phyloP scores from a whole-genome alignment of 1,284 basidiomycete genomes.

The Trametes polyzona region DNA sequence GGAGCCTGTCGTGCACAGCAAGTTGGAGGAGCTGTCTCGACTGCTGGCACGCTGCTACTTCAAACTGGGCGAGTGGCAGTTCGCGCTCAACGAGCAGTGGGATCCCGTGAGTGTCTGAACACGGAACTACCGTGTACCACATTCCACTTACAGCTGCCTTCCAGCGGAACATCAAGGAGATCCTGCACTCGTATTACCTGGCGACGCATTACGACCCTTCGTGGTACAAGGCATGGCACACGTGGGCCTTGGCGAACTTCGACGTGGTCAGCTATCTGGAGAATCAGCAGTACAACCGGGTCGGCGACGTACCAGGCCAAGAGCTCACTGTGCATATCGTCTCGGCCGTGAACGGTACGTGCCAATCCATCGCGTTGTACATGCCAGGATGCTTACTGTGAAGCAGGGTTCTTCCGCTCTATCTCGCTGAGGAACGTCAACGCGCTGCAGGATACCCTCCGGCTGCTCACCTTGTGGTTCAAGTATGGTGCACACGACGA shows the following conservation, averaged over 20 bases:
- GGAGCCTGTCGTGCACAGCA: constrained; percentile 49
- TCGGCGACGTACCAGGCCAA: constrained; percentile 69
- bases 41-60: constrained; percentile 97
- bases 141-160: too few relatives aligned
- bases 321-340: constrained; percentile 88
- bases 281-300: constrained; percentile 61
- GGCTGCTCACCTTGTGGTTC: constrained; percentile 97
- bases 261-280: constrained; percentile 91
- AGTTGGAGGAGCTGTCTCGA: constrained; percentile 78
- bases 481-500: constrained; percentile 94
- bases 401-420: constrained; percentile 92
- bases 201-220: constrained; percentile 92
- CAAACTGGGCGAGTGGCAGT: constrained; percentile 97
- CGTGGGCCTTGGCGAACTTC: constrained; percentile 97
- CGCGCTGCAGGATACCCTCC: constrained; percentile 93
- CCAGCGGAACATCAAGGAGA: constrained; percentile 80
- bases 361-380: not conserved
- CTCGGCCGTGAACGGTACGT: constrained; percentile 88
- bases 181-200: constrained; percentile 83
- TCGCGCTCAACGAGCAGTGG: constrained; percentile 81
- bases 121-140: too few relatives aligned
- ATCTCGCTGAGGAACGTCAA: constrained; percentile 88
- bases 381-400: not conserved
- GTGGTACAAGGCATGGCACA: constrained; percentile 99
- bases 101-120: constrained; percentile 71